A percentile compares a stretch with the other conserved stretches of the same genome.
Evolutionary conservation across 2,329 filamentous ascomycete species (phyloP).

Genomic region (Epichloe sibirici): DNA sequence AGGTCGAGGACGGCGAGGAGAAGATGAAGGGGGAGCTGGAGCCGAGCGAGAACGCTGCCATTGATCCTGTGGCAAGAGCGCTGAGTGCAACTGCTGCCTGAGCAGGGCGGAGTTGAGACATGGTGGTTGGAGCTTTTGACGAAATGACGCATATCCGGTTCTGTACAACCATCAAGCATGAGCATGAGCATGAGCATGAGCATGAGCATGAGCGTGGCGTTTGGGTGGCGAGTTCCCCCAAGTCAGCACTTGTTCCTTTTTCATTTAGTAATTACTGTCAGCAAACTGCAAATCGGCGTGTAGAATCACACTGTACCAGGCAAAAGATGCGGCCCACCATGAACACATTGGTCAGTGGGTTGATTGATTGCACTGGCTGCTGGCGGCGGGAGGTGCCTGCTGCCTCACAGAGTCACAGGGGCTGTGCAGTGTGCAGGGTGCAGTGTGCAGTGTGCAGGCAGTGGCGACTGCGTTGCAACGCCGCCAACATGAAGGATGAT

Average conservation of each 20-base stretch:
- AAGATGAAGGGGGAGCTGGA: conserved; percentile 25
- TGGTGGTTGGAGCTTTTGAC: background rate
- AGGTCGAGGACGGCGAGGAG: conserved; percentile 24
- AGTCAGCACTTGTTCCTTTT: background rate
- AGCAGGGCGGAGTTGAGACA: background rate
- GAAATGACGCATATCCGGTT: background rate
- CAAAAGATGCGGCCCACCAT: background rate
- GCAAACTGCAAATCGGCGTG: background rate
- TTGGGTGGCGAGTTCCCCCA: background rate
- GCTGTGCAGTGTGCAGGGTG: background rate
- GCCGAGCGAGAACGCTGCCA: conserved; percentile 16
- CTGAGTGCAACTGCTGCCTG: conserved; percentile 5
- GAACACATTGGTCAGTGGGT: too few relatives aligned
- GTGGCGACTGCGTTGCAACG: background rate
- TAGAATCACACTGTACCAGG: background rate
- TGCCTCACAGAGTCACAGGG: background rate
- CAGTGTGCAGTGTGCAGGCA: background rate
- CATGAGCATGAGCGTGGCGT: background rate
- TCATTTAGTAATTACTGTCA: background rate
- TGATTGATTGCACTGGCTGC: too few relatives aligned
- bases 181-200: background rate
- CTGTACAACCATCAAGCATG: background rate
- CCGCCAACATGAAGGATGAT: too few relatives aligned
- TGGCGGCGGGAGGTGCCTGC: background rate
- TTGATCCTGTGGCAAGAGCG: background rate